phyloP scores from a whole-genome alignment of 2,329 filamentous ascomycete species.

The Alternaria conjuncta region DNA sequence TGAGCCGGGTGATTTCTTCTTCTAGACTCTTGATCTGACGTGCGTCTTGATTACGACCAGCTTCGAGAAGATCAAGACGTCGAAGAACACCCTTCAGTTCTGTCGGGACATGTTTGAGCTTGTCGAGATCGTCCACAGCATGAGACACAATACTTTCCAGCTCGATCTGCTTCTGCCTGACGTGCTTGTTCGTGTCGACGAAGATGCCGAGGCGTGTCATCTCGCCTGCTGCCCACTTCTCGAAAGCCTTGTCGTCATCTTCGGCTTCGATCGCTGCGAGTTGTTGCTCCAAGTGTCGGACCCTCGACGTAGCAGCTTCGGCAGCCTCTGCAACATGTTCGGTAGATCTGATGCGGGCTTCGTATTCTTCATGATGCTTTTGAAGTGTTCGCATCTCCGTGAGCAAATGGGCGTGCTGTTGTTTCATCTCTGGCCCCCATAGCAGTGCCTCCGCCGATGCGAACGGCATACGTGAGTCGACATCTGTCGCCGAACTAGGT shows the following conservation, averaged over 20 bases:
- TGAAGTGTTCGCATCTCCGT: constrained; percentile 47
- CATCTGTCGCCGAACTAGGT: constrained; percentile 14
- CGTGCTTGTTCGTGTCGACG: constrained; percentile 22
- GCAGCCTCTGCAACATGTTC: constrained; percentile 27
- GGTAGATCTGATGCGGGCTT: constrained; percentile 25
- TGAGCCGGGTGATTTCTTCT: constrained; percentile 11
- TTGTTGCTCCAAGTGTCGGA: constrained; percentile 25
- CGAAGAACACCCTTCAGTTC: constrained; percentile 6
- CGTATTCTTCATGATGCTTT: constrained; percentile 21
- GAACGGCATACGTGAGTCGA: constrained; percentile 22
- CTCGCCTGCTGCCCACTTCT: constrained; percentile 24
- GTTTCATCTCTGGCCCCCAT: constrained; percentile 51
- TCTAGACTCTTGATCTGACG: constrained; percentile 16
- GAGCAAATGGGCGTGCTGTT: constrained; percentile 46
- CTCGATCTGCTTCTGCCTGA: constrained; percentile 24
- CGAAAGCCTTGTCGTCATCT: constrained; percentile 27
- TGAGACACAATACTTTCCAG: constrained; percentile 16
- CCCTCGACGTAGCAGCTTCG: constrained; percentile 16
- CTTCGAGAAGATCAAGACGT: constrained; percentile 23
- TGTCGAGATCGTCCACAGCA: constrained; percentile 16
- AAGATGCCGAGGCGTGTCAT: constrained; percentile 18
- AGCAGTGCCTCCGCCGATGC: constrained; percentile 40
- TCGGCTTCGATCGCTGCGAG: constrained; percentile 33
- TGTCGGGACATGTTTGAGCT: not conserved
- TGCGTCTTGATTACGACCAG: constrained; percentile 9